Evolutionary conservation across 305 asterid species (phyloP).

Genomic region (Fraxinus nigra): DNA sequence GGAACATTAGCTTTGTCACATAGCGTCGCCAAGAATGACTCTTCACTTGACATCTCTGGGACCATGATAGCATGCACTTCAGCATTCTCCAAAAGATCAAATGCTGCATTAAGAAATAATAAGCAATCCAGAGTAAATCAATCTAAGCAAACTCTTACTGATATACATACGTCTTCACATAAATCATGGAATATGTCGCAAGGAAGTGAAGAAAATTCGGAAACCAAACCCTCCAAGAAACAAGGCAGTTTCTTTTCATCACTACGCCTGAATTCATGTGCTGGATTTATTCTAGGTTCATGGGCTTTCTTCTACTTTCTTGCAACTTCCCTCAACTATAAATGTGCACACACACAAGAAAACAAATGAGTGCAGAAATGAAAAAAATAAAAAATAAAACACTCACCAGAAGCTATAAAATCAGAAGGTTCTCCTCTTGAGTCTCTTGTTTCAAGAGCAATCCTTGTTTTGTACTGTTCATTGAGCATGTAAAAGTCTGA

Average conservation of each 20-base stretch:
- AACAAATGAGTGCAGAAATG: background rate
- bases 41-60: conserved; percentile 23
- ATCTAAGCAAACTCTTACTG: background rate
- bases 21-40: conserved; percentile 31
- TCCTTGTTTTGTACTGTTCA: conserved; percentile 13
- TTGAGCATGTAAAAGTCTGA: conserved; percentile 21
- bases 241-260: background rate
- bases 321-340: background rate
- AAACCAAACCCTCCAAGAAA: background rate
- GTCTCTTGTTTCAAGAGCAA: conserved; percentile 24
- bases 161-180: background rate
- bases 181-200: background rate
- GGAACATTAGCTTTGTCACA: conserved; percentile 34
- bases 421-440: conserved; percentile 25
- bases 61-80: conserved; percentile 39
- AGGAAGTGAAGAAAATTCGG: background rate
- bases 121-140: background rate
- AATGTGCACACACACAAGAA: background rate
- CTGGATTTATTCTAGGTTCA: background rate
- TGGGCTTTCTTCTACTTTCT: background rate
- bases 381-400: background rate
- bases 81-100: conserved; percentile 39
- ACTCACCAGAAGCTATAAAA: conserved; percentile 29
- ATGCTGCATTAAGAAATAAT: conserved; percentile 27
- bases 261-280: background rate